A percentile compares a stretch with the other conserved stretches of the same genome.
Evolutionary conservation across 2,329 filamentous ascomycete genomes (phyloP).

Genomic region (Aureobasidium sp.): DNA sequence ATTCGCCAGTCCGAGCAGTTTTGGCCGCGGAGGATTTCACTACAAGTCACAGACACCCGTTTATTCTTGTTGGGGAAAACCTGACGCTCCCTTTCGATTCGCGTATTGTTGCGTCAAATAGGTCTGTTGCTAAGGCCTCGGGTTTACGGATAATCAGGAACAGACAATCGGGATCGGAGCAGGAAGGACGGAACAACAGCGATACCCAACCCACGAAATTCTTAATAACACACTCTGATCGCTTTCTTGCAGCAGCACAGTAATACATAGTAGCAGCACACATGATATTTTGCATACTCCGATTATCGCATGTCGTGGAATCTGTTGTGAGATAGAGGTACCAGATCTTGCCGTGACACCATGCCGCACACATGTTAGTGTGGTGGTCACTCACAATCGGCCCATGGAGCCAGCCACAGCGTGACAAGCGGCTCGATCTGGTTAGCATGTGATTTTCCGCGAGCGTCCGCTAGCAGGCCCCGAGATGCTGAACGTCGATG

Average conservation of each 20-base stretch:
- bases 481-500: background rate
- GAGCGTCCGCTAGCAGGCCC: background rate
- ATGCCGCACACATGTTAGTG: background rate
- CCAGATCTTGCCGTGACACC: background rate
- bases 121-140: background rate
- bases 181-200: background rate
- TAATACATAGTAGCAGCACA: constrained; percentile 8
- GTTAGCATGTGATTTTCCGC: constrained; percentile 8
- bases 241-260: background rate
- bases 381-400: constrained; percentile 7
- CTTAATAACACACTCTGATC: background rate
- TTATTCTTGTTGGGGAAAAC: background rate
- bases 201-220: constrained; percentile 3
- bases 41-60: background rate
- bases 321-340: background rate
- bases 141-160: constrained; percentile 10
- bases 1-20: background rate
- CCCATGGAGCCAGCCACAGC: background rate
- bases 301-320: background rate
- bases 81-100: constrained; percentile 10
- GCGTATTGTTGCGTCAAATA: constrained; percentile 12
- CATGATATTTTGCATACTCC: background rate
- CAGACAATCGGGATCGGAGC: background rate
- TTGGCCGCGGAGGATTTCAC: background rate
- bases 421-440: constrained; percentile 6